phyloP scores from a whole-genome alignment of 2,329 filamentous ascomycete species.

The Colletotrichum salicis region DNA sequence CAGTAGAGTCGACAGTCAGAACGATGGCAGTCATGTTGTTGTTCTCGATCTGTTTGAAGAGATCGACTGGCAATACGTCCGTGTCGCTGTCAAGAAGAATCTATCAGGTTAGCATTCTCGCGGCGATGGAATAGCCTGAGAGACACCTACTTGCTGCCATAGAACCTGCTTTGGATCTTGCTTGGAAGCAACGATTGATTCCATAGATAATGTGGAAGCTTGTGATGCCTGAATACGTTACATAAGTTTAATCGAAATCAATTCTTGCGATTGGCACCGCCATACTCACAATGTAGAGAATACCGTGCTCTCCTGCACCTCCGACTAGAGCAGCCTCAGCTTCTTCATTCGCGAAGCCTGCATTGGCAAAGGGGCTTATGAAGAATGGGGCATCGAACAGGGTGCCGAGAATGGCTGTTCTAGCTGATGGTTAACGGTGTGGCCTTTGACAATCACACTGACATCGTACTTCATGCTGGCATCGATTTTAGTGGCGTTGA shows the following conservation, averaged over 20 bases:
- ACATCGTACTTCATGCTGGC: conserved; percentile 35
- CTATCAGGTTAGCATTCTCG: neutral
- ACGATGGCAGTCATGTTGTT: conserved; percentile 36
- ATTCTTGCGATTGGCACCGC: conserved; percentile 39
- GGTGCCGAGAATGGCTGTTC: conserved; percentile 55
- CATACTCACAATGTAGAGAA: conserved; percentile 47
- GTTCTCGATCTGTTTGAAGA: conserved; percentile 9
- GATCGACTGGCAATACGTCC: conserved; percentile 12
- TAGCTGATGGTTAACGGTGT: conserved; percentile 3
- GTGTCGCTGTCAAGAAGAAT: conserved; percentile 38
- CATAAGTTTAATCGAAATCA: neutral
- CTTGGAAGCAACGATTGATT: conserved; percentile 6
- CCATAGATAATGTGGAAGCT: conserved; percentile 33
- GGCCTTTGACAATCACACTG: conserved; percentile 35
- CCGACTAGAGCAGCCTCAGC: conserved; percentile 54
- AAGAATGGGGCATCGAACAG: conserved; percentile 57
- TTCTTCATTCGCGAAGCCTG: conserved; percentile 48
- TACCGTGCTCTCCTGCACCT: conserved; percentile 50
- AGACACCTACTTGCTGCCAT: no score
- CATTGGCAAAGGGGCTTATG: conserved; percentile 54
- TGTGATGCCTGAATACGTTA: neutral
- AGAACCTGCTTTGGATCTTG: no score
- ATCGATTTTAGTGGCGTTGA: conserved; percentile 51
- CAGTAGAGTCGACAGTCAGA: conserved; percentile 38
- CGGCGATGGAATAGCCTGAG: no score